Evolutionary conservation across 768 basidiomycete genomes (phyloP).

Genomic region (Pleurotus tuber-regium): DNA sequence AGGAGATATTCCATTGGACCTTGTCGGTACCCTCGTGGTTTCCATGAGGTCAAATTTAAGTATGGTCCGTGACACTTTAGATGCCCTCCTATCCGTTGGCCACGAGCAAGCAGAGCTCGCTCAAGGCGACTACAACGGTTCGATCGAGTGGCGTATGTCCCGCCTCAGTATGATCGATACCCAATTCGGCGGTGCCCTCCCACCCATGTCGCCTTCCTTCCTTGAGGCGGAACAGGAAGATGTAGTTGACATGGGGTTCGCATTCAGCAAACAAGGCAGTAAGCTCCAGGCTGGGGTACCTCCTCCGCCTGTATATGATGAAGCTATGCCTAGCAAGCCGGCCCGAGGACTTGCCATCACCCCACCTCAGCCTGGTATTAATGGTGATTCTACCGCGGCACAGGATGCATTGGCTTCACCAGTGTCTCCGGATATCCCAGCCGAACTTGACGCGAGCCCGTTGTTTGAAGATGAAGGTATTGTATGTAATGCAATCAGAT

Average conservation of each 20-base stretch:
- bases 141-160: conserved; percentile 77
- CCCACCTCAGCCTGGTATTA: conserved; percentile 16
- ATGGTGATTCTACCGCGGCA: conserved; percentile 17
- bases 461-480: conserved; percentile 41
- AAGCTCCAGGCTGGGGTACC: conserved; percentile 25
- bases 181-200: conserved; percentile 39
- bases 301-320: background rate
- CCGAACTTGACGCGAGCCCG: conserved; percentile 20
- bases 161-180: conserved; percentile 60
- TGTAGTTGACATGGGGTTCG: conserved; percentile 57
- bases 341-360: background rate
- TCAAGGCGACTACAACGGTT: conserved; percentile 68
- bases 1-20: conserved; percentile 35
- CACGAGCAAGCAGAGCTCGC: conserved; percentile 71
- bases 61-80: conserved; percentile 56
- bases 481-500: background rate
- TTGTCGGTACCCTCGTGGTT: conserved; percentile 46
- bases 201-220: conserved; percentile 32
- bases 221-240: conserved; percentile 49
- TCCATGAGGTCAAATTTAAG: conserved; percentile 57
- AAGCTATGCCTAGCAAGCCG: background rate
- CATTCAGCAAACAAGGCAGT: conserved; percentile 39
- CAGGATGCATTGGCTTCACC: conserved; percentile 6
- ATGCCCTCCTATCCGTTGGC: conserved; percentile 59
- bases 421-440: conserved; percentile 3